Evolutionary conservation across 164 flowering plant species (phyloP).

Genomic region (Annona squamosa): DNA sequence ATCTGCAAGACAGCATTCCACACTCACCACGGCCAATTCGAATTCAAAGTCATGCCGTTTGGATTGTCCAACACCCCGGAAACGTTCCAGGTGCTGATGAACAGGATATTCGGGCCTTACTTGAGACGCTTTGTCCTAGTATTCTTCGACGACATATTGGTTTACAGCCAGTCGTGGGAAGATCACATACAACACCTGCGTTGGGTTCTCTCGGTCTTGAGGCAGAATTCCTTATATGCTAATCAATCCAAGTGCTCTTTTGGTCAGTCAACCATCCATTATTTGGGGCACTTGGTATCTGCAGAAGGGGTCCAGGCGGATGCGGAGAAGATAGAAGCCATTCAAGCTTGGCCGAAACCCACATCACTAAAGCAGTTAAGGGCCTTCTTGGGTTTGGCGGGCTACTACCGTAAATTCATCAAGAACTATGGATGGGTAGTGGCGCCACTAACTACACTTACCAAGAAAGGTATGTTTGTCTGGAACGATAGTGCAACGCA

Average conservation of each 20-base stretch:
- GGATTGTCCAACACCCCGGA: constrained; percentile 4
- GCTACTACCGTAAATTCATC: constrained; percentile 14
- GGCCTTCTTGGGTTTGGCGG: constrained; percentile 10
- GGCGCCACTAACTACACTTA: background rate
- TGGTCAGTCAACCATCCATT: background rate
- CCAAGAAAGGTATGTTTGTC: constrained; percentile 2
- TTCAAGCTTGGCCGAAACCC: constrained; percentile 7
- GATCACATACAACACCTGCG: constrained; percentile 1
- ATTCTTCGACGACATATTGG: constrained; percentile 8
- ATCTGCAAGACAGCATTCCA: constrained; percentile 10
- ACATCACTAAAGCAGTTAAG: background rate
- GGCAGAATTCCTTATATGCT: constrained; percentile 4
- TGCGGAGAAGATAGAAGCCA: background rate
- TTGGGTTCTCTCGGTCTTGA: background rate
- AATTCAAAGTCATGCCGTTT: background rate
- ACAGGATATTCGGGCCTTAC: background rate
- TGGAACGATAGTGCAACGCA: constrained; percentile 2
- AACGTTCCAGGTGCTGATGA: constrained; percentile 10
- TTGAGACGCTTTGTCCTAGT: constrained; percentile 3
- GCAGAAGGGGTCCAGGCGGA: background rate
- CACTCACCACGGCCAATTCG: constrained; percentile 9
- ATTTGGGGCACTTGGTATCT: constrained; percentile 13
- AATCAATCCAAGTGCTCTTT: constrained; percentile 11
- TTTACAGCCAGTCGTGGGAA: background rate
- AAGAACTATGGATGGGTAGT: background rate